Percentiles rank a stretch among this genome's conserved stretches.
Conservation (phyloP, 176 grass and related monocot genomes). For the Cymbopogon citratus region DNA sequence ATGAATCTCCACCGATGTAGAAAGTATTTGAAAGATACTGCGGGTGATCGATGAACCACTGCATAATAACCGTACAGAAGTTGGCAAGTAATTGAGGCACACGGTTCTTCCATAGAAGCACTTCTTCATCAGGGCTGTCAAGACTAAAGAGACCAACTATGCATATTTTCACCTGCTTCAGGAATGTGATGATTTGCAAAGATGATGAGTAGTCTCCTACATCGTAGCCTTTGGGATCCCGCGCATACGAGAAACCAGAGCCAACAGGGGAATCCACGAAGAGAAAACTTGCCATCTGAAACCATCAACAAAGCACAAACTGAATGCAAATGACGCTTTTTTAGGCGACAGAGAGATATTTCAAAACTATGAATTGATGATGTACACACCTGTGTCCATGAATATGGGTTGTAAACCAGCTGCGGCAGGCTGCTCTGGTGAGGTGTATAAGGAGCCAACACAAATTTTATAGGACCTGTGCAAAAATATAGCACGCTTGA, state of each 20-base stretch:
- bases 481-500: background rate
- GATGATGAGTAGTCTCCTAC: slow-evolving; percentile 39
- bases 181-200: slow-evolving; percentile 40
- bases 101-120: background rate
- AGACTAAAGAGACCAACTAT: background rate
- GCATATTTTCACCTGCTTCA: slow-evolving; percentile 39
- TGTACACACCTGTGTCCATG: slow-evolving; percentile 39
- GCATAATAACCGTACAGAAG: background rate
- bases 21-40: slow-evolving; percentile 44
- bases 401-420: slow-evolving; percentile 25
- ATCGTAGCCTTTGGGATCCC: slow-evolving; percentile 34
- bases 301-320: background rate
- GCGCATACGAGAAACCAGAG: slow-evolving; percentile 55
- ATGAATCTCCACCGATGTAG: slow-evolving; percentile 62
- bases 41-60: slow-evolving; percentile 63
- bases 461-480: slow-evolving; percentile 40
- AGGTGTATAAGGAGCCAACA: background rate
- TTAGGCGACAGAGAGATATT: background rate
- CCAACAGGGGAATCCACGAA: slow-evolving; percentile 67
- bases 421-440: background rate
- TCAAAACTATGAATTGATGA: background rate
- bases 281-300: slow-evolving; percentile 46
- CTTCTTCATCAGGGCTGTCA: background rate
- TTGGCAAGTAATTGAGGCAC: background rate
- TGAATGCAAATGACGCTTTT: background rate